Percentiles rank a stretch among this genome's conserved stretches.
Conservation (phyloP, 2,329 filamentous ascomycete species). For the Arthrobotrys pseudoclavata region DNA sequence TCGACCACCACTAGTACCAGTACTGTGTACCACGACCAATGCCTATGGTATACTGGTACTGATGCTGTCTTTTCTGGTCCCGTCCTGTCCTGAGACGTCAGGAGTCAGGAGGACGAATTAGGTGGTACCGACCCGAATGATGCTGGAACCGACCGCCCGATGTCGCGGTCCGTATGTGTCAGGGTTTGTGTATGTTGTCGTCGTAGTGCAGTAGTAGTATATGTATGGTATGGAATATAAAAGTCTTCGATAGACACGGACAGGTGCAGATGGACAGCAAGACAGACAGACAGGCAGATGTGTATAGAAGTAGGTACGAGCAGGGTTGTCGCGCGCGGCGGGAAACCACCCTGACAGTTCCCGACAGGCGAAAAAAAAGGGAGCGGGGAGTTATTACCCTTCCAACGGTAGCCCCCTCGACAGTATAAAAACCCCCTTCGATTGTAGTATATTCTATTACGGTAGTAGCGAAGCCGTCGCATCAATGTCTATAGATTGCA, state of each 20-base stretch:
- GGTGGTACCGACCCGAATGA: slow-evolving; percentile 48
- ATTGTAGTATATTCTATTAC: too few species aligned
- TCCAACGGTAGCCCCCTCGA: background rate
- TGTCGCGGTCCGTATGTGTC: background rate
- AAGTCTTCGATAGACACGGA: background rate
- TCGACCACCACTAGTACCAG: too few species aligned
- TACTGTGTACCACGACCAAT: too few species aligned
- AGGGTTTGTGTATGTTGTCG: background rate
- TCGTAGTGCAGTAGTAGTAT: background rate
- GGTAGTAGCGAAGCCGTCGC: too few species aligned
- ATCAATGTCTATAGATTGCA: too few species aligned
- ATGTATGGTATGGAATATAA: background rate
- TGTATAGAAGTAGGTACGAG: background rate
- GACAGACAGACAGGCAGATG: too few species aligned
- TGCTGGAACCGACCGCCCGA: slow-evolving; percentile 14
- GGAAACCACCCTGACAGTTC: slow-evolving; percentile 7
- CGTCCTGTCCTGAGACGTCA: slow-evolving; percentile 27
- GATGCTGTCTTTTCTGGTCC: background rate
- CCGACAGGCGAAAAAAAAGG: slow-evolving; percentile 6
- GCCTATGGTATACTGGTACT: background rate
- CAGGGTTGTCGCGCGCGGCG: slow-evolving; percentile 18
- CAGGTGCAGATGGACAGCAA: too few species aligned
- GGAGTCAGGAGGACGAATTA: slow-evolving; percentile 47
- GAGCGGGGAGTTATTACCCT: background rate
- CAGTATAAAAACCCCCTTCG: background rate